Evolutionary conservation across 2,329 filamentous ascomycete genomes (phyloP), one percentile per base, ranked within the genome.

Genomic region (Chaetomium globosum): DNA sequence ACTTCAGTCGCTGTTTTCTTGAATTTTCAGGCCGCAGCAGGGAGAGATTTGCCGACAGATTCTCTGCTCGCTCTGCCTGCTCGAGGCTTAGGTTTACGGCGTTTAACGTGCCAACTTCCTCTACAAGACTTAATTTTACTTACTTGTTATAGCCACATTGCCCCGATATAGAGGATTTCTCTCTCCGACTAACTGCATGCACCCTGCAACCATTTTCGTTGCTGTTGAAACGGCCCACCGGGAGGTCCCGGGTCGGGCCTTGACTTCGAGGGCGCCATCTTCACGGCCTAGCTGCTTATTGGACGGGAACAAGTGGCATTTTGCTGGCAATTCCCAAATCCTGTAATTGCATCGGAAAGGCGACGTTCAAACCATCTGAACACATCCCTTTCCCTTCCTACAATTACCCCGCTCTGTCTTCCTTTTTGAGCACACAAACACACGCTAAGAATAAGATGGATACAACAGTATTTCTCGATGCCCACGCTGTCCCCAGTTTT

Each of bases 201-300:
- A 43, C 39, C 36, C 9, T 55, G 39, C 43, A 48, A 48, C 48
- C 48, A 26, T 26, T 48, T 26, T 26, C 30, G 63, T 62, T 68
- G 61, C 60, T 68, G 56, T 61, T 64, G 66, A 61, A 58, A 68
- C 58, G 61, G 55, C 33, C 64, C 58, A 55, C 64, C 64, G 66
- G 66, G 36, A 68, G 57, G 66, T 65, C 59, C 66, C 66, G 66
- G 66, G 64, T 61, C 63, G 30, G 61, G 23, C 48, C 56, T 49
- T 55, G 56, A 26, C 55, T 36, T 31, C n/a, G 26, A 36, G 33
- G 43, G 39, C 13, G 49, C 33, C 49, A 43, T 56, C 53, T 13
- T 39, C 62, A 21, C 12, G 31, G 51, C 19, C 46, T 31, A 12
- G 31, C 30, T 36, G 57, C 52, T 52, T 16, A 64, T 64, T 64